Evolutionary conservation across 495 filamentous ascomycete genomes (phyloP), one percentile per base, ranked within the genome.

Genomic region (Schizothecium vesticola): DNA sequence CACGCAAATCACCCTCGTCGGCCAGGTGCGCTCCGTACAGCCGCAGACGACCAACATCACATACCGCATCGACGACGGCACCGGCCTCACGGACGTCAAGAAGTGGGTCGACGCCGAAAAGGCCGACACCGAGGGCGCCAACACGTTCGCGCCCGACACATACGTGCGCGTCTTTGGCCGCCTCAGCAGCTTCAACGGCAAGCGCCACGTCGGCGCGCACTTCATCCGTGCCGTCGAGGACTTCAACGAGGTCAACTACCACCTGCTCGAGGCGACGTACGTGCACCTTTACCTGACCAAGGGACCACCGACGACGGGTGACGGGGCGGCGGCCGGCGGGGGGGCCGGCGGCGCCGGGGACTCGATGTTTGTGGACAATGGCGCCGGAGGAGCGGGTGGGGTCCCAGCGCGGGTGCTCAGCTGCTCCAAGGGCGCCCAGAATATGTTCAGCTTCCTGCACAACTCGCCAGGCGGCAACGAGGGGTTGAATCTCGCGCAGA

Each of bases 61-160:
- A 33, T 97, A 96, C 86, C 90, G 88, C 72, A 80, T 98, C 71
- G 96, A 98, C 80, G 95, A 99, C 80, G 95, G 96, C 78, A 98
- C 95, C 0, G 95, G 92, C 67, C 83, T 87, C 28, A 88, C 97
- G 66, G 95, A 99, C 82, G 93, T 92, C 56, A 97, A 97, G 83
- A 87, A 91, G 78, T 98, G 92, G 92, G 81, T 93, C 23, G 92
- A 97, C 80, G 80, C 79, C 3, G 82, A 84, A 65, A 81, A 83
- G 66, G 74, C 80, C 16, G 85, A 85, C 78, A 83, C 86, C 61
- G 82, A 74, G 29, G 75, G 81, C 60, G 62, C 73, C 43, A 56
- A 61, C 25, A 25, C 13, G 16, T 80, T 82, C 68, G 70, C 73
- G 10, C 82, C 90, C 70, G 89, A 92, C 71, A 85, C 87, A 24